Percentiles rank a stretch among this genome's conserved stretches.
Conservation (phyloP, 2,329 filamentous ascomycete genomes). For the Diaporthe caulivora region DNA sequence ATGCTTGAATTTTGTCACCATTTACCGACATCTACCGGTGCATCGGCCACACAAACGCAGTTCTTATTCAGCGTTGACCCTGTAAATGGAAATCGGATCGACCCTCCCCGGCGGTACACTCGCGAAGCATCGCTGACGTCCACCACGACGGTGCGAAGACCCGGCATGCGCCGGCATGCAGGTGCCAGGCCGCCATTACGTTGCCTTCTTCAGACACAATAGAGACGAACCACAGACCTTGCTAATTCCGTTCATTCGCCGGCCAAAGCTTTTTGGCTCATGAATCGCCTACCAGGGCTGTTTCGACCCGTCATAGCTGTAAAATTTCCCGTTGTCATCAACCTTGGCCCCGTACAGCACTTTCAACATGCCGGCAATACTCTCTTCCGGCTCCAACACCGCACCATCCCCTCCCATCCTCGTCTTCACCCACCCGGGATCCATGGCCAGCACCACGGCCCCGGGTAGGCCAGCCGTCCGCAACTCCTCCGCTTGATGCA, state of each 20-base stretch:
- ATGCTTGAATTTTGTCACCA: not conserved
- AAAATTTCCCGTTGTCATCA: conserved; percentile 25
- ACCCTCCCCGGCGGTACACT: not conserved
- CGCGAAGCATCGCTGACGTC: not conserved
- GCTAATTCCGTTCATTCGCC: not conserved
- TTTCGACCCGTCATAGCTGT: conserved; percentile 25
- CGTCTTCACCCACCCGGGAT: conserved; percentile 33
- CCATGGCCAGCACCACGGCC: conserved; percentile 27
- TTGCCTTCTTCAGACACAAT: not conserved
- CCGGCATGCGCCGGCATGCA: no score
- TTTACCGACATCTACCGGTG: not conserved
- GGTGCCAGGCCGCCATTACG: not conserved
- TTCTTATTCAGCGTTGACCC: not conserved
- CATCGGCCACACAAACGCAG: not conserved
- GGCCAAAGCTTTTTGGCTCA: not conserved
- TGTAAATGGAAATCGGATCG: not conserved
- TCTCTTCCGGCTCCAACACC: conserved; percentile 27
- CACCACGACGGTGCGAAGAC: not conserved
- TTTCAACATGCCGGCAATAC: conserved; percentile 11
- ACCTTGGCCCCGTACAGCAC: conserved; percentile 1
- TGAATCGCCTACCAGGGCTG: conserved; percentile 10
- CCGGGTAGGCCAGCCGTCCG: conserved; percentile 15
- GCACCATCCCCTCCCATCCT: conserved; percentile 32
- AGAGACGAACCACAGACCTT: not conserved
- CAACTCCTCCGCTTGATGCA: conserved; percentile 46